Evolutionary conservation across 192 early-diverging fungal species (phyloP).

Genomic region (Mortierella antarctica): DNA sequence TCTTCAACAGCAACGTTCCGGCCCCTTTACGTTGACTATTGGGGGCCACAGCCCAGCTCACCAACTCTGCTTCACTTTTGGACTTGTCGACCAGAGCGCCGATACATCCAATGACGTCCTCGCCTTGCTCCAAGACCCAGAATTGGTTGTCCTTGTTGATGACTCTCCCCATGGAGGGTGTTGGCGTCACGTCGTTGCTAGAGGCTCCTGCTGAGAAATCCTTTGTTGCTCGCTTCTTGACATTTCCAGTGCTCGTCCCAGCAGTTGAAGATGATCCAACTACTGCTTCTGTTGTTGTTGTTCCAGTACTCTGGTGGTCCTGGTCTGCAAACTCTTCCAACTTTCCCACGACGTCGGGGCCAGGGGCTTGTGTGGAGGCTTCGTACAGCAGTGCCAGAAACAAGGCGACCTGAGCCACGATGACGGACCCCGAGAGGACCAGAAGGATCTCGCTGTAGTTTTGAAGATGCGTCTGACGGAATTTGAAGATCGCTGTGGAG

Average conservation of each 20-base stretch:
- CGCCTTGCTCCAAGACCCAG: slow-evolving; percentile 28
- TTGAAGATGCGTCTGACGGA: slow-evolving; percentile 11
- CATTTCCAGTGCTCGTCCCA: background rate
- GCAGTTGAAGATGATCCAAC: background rate
- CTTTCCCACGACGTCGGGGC: slow-evolving; percentile 14
- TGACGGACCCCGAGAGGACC: slow-evolving; percentile 6
- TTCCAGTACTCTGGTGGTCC: slow-evolving; percentile 8
- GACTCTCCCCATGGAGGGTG: background rate
- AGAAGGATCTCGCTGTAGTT: slow-evolving; percentile 17
- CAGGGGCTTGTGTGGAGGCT: slow-evolving; percentile 18
- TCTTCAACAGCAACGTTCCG: slow-evolving; percentile 36
- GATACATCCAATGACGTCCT: slow-evolving; percentile 17
- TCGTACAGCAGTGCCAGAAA: slow-evolving; percentile 36
- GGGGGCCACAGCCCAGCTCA: slow-evolving; percentile 15
- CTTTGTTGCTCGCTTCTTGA: slow-evolving; percentile 13
- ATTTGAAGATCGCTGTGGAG: slow-evolving; percentile 25
- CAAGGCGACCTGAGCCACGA: slow-evolving; percentile 26
- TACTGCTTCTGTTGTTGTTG: background rate
- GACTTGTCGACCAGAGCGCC: slow-evolving; percentile 20
- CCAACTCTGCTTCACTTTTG: slow-evolving; percentile 5
- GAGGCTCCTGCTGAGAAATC: background rate
- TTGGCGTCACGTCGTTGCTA: background rate
- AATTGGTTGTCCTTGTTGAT: slow-evolving; percentile 27
- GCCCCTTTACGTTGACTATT: slow-evolving; percentile 9
- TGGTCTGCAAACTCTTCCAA: slow-evolving; percentile 29